These are phyloP conservation scores for Thalassiosira oceanica DNA, from an alignment of 352 stramenopile species.

Conservation along the genomic window DNA sequence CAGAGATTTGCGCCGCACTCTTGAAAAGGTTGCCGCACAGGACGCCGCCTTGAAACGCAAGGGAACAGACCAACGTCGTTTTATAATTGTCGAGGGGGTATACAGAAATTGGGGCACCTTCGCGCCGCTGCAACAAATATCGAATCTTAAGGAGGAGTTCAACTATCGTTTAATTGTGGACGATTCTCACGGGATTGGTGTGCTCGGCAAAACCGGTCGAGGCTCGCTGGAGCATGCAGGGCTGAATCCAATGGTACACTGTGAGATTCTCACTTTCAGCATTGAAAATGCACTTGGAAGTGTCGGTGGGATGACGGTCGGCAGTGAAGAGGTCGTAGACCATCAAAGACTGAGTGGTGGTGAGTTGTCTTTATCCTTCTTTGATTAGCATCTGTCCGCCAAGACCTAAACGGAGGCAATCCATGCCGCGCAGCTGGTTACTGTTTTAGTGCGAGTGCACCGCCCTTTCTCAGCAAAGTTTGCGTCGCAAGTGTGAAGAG, in stretches of 20 bases:
- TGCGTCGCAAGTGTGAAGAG: no score
- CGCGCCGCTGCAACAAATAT: slow-evolving; percentile 89
- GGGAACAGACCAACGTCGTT: slow-evolving; percentile 89
- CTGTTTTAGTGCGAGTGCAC: no score
- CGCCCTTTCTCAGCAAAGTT: no score
- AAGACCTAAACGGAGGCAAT: no score
- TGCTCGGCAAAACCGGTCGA: slow-evolving; percentile 90
- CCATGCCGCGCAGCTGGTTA: no score
- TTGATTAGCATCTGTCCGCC: no score
- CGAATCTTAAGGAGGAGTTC: slow-evolving; percentile 91
- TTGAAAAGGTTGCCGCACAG: slow-evolving; percentile 84
- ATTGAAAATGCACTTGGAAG: slow-evolving; percentile 90
- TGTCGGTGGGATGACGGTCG: slow-evolving; percentile 95
- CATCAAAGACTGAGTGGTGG: slow-evolving; percentile 97
- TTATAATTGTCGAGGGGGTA: slow-evolving; percentile 96
- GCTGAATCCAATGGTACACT: slow-evolving; percentile 70
- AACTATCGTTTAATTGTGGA: slow-evolving; percentile 85
- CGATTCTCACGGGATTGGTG: slow-evolving; percentile 88
- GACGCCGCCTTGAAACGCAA: slow-evolving; percentile 86
- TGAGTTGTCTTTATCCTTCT: slow-evolving; percentile 99
- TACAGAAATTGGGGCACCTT: slow-evolving; percentile 97
- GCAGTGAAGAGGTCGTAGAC: slow-evolving; percentile 94
- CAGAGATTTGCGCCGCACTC: slow-evolving; percentile 89
- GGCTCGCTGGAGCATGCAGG: slow-evolving; percentile 68
- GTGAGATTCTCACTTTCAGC: slow-evolving; percentile 94